Evolutionary conservation across 805 yeast genomes (phyloP).

Genomic region (Myxozyma monticola): DNA sequence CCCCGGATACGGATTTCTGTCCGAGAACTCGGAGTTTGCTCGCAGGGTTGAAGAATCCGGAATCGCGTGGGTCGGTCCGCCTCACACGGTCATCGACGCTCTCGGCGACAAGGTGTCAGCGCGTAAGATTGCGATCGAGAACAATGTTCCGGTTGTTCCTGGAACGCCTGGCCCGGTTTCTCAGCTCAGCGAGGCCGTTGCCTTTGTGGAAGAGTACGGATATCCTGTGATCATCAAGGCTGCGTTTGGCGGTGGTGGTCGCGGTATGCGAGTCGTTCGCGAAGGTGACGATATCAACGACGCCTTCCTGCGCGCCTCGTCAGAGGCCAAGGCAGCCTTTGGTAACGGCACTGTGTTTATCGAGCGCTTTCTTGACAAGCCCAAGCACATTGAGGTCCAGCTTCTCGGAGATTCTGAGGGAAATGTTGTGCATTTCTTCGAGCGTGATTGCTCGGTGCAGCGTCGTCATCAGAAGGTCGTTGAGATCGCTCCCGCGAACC

Average conservation of each 20-base stretch:
- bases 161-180: constrained; percentile 98
- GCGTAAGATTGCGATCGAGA: constrained; percentile 76
- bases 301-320: constrained; percentile 89
- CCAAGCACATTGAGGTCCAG: constrained; percentile 98
- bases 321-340: constrained; percentile 91
- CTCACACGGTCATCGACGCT: constrained; percentile 79
- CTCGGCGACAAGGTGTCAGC: constrained; percentile 98
- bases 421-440: constrained; percentile 91
- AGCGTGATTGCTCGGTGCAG: constrained; percentile 99
- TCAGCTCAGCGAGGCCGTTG: constrained; percentile 69
- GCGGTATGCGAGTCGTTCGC: constrained; percentile 99
- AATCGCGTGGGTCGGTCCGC: constrained; percentile 95
- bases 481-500: constrained; percentile 96
- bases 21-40: constrained; percentile 93
- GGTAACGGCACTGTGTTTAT: constrained; percentile 98
- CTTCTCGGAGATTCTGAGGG: constrained; percentile 91
- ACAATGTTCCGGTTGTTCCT: constrained; percentile 90
- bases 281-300: constrained; percentile 92
- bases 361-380: constrained; percentile 90
- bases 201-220: constrained; percentile 80
- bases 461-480: constrained; percentile 99
- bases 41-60: constrained; percentile 86
- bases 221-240: constrained; percentile 97
- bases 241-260: constrained; percentile 99
- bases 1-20: constrained; percentile 88